phyloP scores from a whole-genome alignment of 371 early-diverging fungal species.

The Choanephora cucurbitarum region DNA sequence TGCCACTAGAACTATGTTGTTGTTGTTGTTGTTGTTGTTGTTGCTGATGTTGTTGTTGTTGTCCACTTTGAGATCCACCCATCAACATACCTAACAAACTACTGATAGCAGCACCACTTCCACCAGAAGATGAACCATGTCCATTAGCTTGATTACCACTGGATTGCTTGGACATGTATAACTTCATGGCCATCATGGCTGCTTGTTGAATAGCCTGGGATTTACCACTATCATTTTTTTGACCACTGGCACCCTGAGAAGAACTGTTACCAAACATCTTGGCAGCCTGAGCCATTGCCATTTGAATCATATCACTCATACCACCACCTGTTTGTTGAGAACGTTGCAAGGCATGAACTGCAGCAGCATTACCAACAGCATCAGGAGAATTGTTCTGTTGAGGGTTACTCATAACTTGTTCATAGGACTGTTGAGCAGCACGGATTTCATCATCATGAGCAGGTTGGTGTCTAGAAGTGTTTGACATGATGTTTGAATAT shows the following conservation, averaged over 20 bases:
- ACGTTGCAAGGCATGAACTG: constrained; percentile 46
- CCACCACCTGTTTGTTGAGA: constrained; percentile 37
- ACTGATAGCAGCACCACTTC: constrained; percentile 23
- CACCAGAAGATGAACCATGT: constrained; percentile 3
- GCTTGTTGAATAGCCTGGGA: constrained; percentile 48
- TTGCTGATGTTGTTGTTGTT: constrained; percentile 21
- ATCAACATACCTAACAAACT: constrained; percentile 35
- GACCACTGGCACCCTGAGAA: constrained; percentile 9
- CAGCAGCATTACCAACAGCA: constrained; percentile 57
- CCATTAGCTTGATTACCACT: constrained; percentile 23
- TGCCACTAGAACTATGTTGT: constrained; percentile 10
- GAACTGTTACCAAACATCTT: constrained; percentile 43
- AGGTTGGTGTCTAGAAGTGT: constrained; percentile 15
- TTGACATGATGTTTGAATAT: constrained; percentile 28
- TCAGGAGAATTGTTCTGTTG: constrained; percentile 30
- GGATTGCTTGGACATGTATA: constrained; percentile 49
- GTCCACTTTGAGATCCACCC: constrained; percentile 25
- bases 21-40: constrained; percentile 19
- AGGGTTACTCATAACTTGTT: constrained; percentile 25
- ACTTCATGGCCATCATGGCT: constrained; percentile 52
- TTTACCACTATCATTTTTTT: constrained; percentile 20
- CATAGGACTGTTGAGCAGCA: constrained; percentile 29
- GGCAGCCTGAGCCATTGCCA: constrained; percentile 55
- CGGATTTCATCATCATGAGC: constrained; percentile 34
- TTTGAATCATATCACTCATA: constrained; percentile 45